phyloP scores from a whole-genome alignment of 148 eudicot genomes.

The Diospyros kaki region DNA sequence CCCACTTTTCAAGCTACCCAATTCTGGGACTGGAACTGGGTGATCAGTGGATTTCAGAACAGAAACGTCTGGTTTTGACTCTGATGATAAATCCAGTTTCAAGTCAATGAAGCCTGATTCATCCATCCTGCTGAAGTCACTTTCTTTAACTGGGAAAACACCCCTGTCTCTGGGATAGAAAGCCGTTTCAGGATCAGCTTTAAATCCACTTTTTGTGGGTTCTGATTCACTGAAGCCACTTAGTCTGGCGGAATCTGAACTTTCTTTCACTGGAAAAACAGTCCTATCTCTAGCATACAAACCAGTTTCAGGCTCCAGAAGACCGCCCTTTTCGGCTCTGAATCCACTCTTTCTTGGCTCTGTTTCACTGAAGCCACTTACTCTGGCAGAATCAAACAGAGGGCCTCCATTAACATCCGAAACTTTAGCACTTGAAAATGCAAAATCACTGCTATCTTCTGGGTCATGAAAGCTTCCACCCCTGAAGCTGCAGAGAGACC shows the following conservation, averaged over 20 bases:
- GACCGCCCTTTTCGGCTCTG: conserved; percentile 4
- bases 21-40: conserved; percentile 25
- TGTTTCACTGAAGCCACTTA: conserved; percentile 53
- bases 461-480: conserved; percentile 35
- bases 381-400: conserved; percentile 40
- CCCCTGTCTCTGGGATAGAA: conserved; percentile 13
- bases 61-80: conserved; percentile 26
- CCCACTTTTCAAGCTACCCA: conserved; percentile 23
- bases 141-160: conserved; percentile 42
- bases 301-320: background rate
- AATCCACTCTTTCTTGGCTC: conserved; percentile 53
- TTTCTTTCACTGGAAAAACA: conserved; percentile 33
- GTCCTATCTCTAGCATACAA: conserved; percentile 13
- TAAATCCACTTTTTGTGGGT: conserved; percentile 40
- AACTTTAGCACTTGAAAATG: conserved; percentile 58
- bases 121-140: conserved; percentile 52
- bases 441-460: conserved; percentile 40
- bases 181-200: background rate
- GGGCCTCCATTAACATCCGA: conserved; percentile 64
- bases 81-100: conserved; percentile 43
- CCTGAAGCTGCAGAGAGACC: conserved; percentile 72
- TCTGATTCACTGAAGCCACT: conserved; percentile 66
- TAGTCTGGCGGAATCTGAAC: conserved; percentile 38
- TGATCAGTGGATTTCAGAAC: conserved; percentile 28
- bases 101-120: conserved; percentile 74